phyloP scores from a whole-genome alignment of 2,329 filamentous ascomycete species.

The Metarhizium humberi region DNA sequence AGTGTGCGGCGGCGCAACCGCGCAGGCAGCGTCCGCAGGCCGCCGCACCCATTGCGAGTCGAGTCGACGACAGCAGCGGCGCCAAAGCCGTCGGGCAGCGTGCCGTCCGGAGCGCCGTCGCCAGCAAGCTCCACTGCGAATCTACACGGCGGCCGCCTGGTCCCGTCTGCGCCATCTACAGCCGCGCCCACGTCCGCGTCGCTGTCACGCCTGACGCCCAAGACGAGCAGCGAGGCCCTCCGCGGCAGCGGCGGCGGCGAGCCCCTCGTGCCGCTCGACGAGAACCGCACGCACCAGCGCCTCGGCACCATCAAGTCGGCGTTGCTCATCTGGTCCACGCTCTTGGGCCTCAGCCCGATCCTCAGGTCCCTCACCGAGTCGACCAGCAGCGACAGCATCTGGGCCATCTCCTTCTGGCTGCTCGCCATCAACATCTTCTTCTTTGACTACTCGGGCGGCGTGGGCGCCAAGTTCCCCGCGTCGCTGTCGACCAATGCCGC shows the following conservation, averaged over 20 bases:
- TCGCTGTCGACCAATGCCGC: conserved; percentile 89
- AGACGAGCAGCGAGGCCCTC: conserved; percentile 20
- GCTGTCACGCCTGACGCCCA: conserved; percentile 12
- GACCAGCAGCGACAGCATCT: conserved; percentile 90
- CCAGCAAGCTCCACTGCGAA: conserved; percentile 40
- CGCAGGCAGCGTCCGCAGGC: conserved; percentile 28
- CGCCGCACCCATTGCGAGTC: conserved; percentile 18
- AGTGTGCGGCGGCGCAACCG: conserved; percentile 24
- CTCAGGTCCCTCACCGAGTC: conserved; percentile 92
- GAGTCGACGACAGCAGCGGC: conserved; percentile 16
- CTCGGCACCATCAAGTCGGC: conserved; percentile 86
- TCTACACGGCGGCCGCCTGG: conserved; percentile 34
- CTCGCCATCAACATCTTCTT: conserved; percentile 95
- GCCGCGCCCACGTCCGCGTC: conserved; percentile 28
- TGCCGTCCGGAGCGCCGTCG: conserved; percentile 15
- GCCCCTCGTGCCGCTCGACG: conserved; percentile 21
- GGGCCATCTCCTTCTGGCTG: conserved; percentile 91
- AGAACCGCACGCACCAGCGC: conserved; percentile 38
- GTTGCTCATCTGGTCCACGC: conserved; percentile 81
- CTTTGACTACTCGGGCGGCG: conserved; percentile 82
- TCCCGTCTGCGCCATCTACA: conserved; percentile 35
- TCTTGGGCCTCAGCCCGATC: conserved; percentile 88
- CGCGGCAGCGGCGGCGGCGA: conserved; percentile 14
- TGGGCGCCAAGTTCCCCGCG: conserved; percentile 56
- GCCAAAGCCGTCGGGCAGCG: conserved; percentile 11